phyloP scores from a whole-genome alignment of 1,284 basidiomycete species.

The Meira miltonrushii region DNA sequence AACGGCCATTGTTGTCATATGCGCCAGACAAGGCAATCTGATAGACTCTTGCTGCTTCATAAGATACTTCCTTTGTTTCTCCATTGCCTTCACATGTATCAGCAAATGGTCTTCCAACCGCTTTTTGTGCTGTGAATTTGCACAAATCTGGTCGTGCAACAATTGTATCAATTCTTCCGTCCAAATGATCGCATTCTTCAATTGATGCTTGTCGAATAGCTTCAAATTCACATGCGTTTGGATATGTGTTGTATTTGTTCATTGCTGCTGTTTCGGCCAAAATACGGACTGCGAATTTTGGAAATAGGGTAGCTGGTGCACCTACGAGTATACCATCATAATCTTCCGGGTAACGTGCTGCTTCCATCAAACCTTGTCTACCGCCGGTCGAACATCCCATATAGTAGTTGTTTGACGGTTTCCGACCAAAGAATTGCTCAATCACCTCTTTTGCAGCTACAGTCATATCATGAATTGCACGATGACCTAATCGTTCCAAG shows the following conservation, averaged over 20 bases:
- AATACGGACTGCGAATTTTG: background rate
- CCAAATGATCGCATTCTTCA: background rate
- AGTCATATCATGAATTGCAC: constrained; percentile 7
- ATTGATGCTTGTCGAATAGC: constrained; percentile 13
- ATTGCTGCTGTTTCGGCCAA: background rate
- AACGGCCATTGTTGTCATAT: background rate
- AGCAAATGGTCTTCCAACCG: background rate
- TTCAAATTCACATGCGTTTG: constrained; percentile 28
- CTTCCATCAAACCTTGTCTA: constrained; percentile 22
- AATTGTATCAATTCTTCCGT: background rate
- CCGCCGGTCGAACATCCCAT: constrained; percentile 31
- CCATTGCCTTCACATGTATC: background rate
- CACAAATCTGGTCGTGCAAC: constrained; percentile 2
- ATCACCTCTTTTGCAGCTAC: background rate
- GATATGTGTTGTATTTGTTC: constrained; percentile 5
- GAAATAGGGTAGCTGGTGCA: constrained; percentile 16
- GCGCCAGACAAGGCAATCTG: background rate
- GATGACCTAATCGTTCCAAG: background rate
- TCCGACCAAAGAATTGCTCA: background rate
- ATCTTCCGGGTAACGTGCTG: constrained; percentile 23
- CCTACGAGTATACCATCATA: constrained; percentile 33
- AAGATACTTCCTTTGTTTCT: background rate
- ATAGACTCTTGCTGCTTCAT: background rate
- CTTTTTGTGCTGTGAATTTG: background rate
- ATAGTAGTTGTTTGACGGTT: constrained; percentile 17